These are phyloP conservation scores for Penicillium salamii DNA, from an alignment of 495 filamentous ascomycete species.

Conservation along the genomic window DNA sequence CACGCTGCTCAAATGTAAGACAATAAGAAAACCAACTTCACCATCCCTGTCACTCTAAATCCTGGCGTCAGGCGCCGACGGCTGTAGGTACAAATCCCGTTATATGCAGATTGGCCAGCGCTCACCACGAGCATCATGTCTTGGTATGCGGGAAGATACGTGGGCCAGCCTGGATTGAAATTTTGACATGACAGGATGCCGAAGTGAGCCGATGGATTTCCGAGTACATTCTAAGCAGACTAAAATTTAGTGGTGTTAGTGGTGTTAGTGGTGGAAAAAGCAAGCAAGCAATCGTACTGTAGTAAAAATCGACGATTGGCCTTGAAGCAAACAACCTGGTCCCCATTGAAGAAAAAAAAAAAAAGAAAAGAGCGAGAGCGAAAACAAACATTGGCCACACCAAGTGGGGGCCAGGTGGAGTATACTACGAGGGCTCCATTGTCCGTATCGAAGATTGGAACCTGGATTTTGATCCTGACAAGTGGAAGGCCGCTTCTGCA, in stretches of 20 bases:
- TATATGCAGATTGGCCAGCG: conserved; percentile 5
- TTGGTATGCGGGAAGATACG: conserved; percentile 9
- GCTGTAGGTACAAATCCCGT: conserved; percentile 23
- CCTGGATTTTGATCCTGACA: background rate
- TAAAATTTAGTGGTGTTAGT: too few species aligned
- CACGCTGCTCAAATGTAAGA: conserved; percentile 8
- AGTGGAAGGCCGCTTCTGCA: background rate
- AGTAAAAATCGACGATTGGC: conserved; percentile 8
- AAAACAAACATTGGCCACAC: conserved; percentile 14
- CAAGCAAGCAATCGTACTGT: background rate
- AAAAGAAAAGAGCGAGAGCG: too few species aligned
- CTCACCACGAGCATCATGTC: conserved; percentile 9
- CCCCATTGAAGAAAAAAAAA: too few species aligned
- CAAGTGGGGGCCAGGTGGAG: conserved; percentile 9
- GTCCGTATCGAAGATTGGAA: background rate
- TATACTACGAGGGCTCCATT: too few species aligned
- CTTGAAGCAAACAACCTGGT: background rate
- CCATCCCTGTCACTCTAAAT: conserved; percentile 7
- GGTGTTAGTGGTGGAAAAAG: background rate
- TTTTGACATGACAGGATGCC: background rate
- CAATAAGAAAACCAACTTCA: background rate
- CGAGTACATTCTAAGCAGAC: too few species aligned
- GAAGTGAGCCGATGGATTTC: background rate
- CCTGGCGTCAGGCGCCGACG: background rate
- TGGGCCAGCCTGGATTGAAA: conserved; percentile 15